phyloP scores from a whole-genome alignment of 78 protist genomes.

The Speleostelium caveatum region DNA sequence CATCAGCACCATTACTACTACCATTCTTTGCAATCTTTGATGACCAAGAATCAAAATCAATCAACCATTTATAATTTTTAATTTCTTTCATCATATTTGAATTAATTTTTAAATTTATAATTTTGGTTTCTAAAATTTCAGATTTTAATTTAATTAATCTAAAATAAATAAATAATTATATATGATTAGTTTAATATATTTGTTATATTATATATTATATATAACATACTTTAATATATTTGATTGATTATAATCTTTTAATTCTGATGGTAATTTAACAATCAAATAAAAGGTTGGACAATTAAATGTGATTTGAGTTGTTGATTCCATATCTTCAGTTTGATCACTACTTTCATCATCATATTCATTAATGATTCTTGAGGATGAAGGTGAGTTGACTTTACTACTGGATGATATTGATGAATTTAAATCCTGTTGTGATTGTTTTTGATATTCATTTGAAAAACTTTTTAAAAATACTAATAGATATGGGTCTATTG shows the following conservation, averaged over 20 bases:
- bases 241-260: neutral
- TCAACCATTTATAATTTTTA: constrained; percentile 34
- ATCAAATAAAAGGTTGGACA: too few relatives aligned
- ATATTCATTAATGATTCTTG: too few relatives aligned
- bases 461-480: neutral
- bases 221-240: constrained; percentile 11
- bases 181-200: neutral
- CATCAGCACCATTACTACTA: neutral
- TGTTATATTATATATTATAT: neutral
- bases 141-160: neutral
- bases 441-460: neutral
- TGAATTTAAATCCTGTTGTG: too few relatives aligned
- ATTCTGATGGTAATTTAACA: neutral
- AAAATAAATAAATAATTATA: neutral
- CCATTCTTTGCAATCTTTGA: neutral
- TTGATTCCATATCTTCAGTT: neutral
- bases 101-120: constrained; percentile 14
- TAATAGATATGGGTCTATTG: constrained; percentile 13
- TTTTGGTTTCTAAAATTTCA: neutral
- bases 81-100: constrained; percentile 54
- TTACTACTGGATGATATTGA: too few relatives aligned
- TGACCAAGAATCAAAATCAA: constrained; percentile 29
- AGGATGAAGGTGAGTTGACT: too few relatives aligned
- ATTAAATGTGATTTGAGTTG: neutral
- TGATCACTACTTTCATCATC: neutral